Conservation (phyloP, 352 stramenopile genomes). For the Pythium phragmiticola region DNA sequence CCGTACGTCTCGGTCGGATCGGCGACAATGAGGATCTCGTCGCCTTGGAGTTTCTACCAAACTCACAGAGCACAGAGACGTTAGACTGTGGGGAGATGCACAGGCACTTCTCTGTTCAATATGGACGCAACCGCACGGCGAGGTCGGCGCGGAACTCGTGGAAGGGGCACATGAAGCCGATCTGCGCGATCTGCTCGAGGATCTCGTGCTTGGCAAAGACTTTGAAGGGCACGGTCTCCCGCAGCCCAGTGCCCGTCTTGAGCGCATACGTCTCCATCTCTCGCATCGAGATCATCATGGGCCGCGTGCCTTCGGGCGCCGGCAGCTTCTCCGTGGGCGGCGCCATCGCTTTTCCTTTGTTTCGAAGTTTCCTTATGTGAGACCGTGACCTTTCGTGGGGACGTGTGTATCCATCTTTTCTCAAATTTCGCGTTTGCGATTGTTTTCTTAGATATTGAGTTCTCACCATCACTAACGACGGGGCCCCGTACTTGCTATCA, state of each 20-base stretch:
- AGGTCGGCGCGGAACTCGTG: constrained; percentile 66
- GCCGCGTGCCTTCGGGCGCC: constrained; percentile 61
- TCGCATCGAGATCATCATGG: constrained; percentile 86
- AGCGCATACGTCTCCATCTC: constrained; percentile 81
- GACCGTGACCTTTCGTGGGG: constrained; percentile 23
- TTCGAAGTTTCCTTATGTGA: neutral
- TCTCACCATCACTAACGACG: no score
- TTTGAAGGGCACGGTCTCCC: constrained; percentile 72
- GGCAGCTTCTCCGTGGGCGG: constrained; percentile 33
- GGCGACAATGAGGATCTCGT: constrained; percentile 74
- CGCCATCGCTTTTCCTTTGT: constrained; percentile 1
- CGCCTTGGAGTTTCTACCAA: constrained; percentile 54
- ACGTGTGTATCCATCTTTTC: neutral
- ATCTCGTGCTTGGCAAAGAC: constrained; percentile 67
- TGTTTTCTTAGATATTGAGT: no score
- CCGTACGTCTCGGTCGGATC: constrained; percentile 76
- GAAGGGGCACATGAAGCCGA: constrained; percentile 86
- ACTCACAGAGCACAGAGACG: neutral
- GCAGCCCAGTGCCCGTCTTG: constrained; percentile 76
- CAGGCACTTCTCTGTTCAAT: neutral
- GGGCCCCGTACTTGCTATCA: no score
- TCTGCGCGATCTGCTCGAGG: constrained; percentile 69
- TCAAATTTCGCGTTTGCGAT: neutral
- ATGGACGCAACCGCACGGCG: constrained; percentile 14
- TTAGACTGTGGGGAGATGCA: neutral